These are phyloP conservation scores for Mortierella sp. DNA, from an alignment of 371 early-diverging fungal genomes.

Conservation along the genomic window DNA sequence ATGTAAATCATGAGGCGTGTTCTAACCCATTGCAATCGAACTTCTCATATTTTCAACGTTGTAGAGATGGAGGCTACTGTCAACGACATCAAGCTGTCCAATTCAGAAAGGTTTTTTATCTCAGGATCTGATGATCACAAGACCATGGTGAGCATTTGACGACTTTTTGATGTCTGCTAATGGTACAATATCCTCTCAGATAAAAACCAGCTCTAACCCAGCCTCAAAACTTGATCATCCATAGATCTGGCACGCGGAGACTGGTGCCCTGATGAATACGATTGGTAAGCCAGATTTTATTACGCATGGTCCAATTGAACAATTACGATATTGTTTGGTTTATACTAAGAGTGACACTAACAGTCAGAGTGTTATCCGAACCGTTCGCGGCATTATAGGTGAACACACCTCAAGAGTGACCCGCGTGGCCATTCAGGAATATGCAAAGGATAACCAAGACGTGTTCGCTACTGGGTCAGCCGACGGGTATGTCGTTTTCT, in stretches of 20 bases:
- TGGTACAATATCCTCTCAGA: not conserved
- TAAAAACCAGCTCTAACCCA: not conserved
- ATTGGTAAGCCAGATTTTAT: slow-evolving; percentile 20
- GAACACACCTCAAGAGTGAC: slow-evolving; percentile 16
- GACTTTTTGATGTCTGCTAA: not conserved
- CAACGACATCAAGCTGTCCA: slow-evolving; percentile 49
- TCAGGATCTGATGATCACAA: slow-evolving; percentile 40
- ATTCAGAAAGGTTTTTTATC: slow-evolving; percentile 39
- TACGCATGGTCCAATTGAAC: not conserved
- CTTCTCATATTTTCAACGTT: not conserved
- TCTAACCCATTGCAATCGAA: too few species aligned
- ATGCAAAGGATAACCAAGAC: slow-evolving; percentile 21
- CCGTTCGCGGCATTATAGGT: not conserved
- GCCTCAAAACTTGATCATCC: not conserved
- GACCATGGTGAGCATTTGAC: slow-evolving; percentile 26
- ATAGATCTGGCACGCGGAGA: slow-evolving; percentile 53
- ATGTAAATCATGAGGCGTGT: too few species aligned
- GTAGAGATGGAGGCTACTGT: slow-evolving; percentile 34
- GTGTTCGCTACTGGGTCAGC: slow-evolving; percentile 46
- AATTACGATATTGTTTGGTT: not conserved
- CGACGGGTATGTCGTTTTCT: slow-evolving; percentile 27
- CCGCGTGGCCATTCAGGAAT: slow-evolving; percentile 30
- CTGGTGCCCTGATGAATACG: slow-evolving; percentile 20
- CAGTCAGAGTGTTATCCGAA: too few species aligned
- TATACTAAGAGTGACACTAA: too few species aligned